phyloP scores from a whole-genome alignment of 495 filamentous ascomycete genomes.

The Xylaria castorea region DNA sequence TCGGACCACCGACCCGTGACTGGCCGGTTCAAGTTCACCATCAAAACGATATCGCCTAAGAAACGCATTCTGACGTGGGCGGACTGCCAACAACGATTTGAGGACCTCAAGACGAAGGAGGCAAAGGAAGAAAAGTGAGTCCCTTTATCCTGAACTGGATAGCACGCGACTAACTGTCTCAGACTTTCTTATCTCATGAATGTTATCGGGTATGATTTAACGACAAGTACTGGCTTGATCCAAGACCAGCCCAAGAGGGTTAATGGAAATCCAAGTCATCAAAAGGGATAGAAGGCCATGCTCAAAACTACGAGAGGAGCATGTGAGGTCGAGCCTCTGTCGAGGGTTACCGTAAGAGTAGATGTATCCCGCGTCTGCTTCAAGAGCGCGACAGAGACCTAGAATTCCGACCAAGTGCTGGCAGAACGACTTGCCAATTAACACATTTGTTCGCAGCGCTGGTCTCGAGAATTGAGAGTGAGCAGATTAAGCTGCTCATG shows the following conservation, averaged over 20 bases:
- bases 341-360: background rate
- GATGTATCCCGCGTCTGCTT: background rate
- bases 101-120: constrained; percentile 71
- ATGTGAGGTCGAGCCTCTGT: background rate
- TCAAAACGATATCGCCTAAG: constrained; percentile 77
- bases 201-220: constrained; percentile 54
- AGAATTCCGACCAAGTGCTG: background rate
- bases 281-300: constrained; percentile 32
- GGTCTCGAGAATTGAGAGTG: background rate
- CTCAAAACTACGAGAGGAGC: background rate
- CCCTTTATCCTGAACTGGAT: background rate
- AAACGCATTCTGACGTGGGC: constrained; percentile 71
- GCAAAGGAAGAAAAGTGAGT: constrained; percentile 61
- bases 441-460: constrained; percentile 6
- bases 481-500: constrained; percentile 1
- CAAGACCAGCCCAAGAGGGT: constrained; percentile 42
- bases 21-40: constrained; percentile 76
- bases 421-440: background rate
- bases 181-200: constrained; percentile 54
- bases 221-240: constrained; percentile 48
- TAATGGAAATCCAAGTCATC: constrained; percentile 41
- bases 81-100: constrained; percentile 72
- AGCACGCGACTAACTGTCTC: constrained; percentile 31
- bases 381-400: background rate
- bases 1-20: constrained; percentile 95